These are phyloP conservation scores for Dissoconium aciculare DNA, from an alignment of 2,329 filamentous ascomycete species.

Conservation along the genomic window DNA sequence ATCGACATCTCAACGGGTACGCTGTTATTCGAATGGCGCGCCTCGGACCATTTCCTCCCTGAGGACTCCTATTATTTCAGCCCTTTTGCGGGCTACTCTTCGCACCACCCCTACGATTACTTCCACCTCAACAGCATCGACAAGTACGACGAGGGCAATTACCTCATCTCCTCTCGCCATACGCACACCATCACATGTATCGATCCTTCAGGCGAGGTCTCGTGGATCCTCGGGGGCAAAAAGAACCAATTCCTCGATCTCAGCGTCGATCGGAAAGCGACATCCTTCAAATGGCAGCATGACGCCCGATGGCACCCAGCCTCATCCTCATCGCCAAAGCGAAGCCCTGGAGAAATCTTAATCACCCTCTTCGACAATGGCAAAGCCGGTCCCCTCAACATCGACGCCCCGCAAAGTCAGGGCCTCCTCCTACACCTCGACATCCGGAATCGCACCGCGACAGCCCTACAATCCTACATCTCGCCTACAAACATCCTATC, in stretches of 20 bases:
- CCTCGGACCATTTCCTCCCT: constrained; percentile 35
- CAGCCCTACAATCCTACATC: constrained; percentile 31
- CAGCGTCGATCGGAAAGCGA: too few relatives aligned
- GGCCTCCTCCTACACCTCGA: constrained; percentile 30
- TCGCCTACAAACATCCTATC: constrained; percentile 28
- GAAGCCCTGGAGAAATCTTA: constrained; percentile 7
- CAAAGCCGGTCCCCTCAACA: constrained; percentile 32
- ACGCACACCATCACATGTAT: constrained; percentile 35
- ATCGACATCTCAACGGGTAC: constrained; percentile 38
- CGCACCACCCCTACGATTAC: constrained; percentile 36
- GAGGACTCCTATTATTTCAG: constrained; percentile 29
- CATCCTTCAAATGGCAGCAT: too few relatives aligned
- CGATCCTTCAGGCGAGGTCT: constrained; percentile 32
- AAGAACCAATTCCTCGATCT: constrained; percentile 19
- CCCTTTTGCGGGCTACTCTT: constrained; percentile 21
- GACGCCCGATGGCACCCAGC: constrained; percentile 36
- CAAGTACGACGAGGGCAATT: constrained; percentile 37
- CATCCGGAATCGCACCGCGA: constrained; percentile 28
- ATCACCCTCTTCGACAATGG: constrained; percentile 11
- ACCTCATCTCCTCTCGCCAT: constrained; percentile 39
- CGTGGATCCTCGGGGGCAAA: constrained; percentile 36
- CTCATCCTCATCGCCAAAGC: too few relatives aligned
- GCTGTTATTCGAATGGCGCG: constrained; percentile 43
- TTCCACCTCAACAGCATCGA: constrained; percentile 43
- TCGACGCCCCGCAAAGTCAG: constrained; percentile 21